Percentiles rank a stretch among this genome's conserved stretches.
Evolutionary conservation across 78 protist species (phyloP).

Genomic region (Creolimax fragrantissima): DNA sequence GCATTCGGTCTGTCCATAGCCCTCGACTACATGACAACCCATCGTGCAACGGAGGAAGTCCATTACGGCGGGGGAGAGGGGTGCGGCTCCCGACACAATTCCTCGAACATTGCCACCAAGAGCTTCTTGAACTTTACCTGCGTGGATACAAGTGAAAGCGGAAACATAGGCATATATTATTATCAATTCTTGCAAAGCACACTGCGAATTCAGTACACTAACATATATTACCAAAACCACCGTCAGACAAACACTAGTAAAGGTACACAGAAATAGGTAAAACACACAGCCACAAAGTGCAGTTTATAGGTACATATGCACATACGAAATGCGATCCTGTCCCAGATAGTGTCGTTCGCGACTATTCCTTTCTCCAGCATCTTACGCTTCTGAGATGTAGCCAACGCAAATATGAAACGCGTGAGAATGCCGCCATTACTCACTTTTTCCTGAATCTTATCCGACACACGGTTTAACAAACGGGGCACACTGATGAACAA

Average conservation of each 20-base stretch:
- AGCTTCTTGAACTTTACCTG: constrained; percentile 3
- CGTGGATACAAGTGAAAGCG: too few relatives aligned
- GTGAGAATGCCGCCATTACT: constrained; percentile 11
- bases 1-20: constrained; percentile 92
- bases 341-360: neutral
- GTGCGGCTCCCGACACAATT: constrained; percentile 83
- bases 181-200: neutral
- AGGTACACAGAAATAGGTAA: too few relatives aligned
- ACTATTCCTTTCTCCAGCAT: neutral
- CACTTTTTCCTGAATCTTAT: constrained; percentile 22
- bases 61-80: constrained; percentile 59
- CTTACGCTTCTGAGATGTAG: neutral
- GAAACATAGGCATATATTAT: neutral
- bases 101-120: constrained; percentile 5
- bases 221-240: too few relatives aligned
- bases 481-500: constrained; percentile 86
- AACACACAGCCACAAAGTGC: too few relatives aligned
- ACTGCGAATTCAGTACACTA: neutral
- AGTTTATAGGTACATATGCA: too few relatives aligned
- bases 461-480: constrained; percentile 72
- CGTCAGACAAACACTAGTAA: too few relatives aligned
- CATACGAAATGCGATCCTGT: constrained; percentile 38
- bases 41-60: constrained; percentile 55
- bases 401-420: neutral
- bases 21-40: constrained; percentile 70